These are phyloP conservation scores for Spergularia marina DNA, from an alignment of 148 eudicot genomes.

Conservation along the genomic window DNA sequence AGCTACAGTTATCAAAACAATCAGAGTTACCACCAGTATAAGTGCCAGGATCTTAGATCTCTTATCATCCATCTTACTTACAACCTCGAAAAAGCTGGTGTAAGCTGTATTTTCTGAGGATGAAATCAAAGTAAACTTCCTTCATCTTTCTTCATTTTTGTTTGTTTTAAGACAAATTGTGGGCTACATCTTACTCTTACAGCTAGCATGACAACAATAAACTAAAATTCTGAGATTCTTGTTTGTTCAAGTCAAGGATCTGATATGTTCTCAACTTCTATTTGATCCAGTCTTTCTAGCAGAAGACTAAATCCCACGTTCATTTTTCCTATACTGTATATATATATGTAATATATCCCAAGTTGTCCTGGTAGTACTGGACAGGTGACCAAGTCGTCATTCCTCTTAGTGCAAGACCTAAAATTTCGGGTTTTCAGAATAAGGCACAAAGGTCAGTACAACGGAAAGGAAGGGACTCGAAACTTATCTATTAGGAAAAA, in stretches of 20 bases:
- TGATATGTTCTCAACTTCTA: neutral
- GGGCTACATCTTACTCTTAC: slow-evolving; percentile 8
- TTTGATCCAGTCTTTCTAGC: slow-evolving; percentile 13
- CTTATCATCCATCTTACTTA: slow-evolving; percentile 52
- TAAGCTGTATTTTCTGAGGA: slow-evolving; percentile 3
- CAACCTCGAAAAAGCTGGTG: slow-evolving; percentile 5
- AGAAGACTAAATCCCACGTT: slow-evolving; percentile 17
- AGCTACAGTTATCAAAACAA: slow-evolving; percentile 42
- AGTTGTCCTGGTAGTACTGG: neutral
- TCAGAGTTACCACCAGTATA: slow-evolving; percentile 32
- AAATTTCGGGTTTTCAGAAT: neutral
- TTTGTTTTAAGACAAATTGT: slow-evolving; percentile 12
- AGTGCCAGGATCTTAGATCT: slow-evolving; percentile 45
- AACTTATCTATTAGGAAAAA: neutral
- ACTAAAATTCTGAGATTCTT: neutral
- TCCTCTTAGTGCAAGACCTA: slow-evolving; percentile 7
- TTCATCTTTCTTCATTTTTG: slow-evolving; percentile 12
- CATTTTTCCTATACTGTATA: neutral
- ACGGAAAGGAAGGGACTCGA: neutral
- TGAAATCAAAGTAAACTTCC: slow-evolving; percentile 8
- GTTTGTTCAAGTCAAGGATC: slow-evolving; percentile 20
- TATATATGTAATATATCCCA: too few relatives aligned
- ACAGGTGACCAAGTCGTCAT: slow-evolving; percentile 7
- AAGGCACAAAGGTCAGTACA: neutral
- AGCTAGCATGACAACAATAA: slow-evolving; percentile 14